These are phyloP conservation scores for Funneliformis mosseae DNA, from an alignment of 192 early-diverging fungal species.

Conservation along the genomic window DNA sequence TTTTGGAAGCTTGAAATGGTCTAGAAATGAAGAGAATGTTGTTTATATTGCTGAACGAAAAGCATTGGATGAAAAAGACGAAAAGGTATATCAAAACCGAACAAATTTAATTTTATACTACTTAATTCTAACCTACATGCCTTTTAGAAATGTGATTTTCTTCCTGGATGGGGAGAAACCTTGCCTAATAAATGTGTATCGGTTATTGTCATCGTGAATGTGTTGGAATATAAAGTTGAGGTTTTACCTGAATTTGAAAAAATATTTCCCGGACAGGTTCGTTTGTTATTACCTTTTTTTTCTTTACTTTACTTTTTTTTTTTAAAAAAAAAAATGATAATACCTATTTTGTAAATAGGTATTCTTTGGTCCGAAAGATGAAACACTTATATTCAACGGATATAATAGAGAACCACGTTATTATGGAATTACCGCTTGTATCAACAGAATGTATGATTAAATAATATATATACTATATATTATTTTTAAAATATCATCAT, in stretches of 20 bases:
- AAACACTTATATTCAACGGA: slow-evolving; percentile 66
- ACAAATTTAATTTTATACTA: background rate
- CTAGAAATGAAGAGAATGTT: slow-evolving; percentile 52
- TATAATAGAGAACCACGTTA: slow-evolving; percentile 59
- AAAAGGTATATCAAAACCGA: background rate
- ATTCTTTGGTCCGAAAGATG: slow-evolving; percentile 51
- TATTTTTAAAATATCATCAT: background rate
- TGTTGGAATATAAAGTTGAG: slow-evolving; percentile 41
- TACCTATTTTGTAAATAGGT: slow-evolving; percentile 44
- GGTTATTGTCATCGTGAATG: slow-evolving; percentile 54
- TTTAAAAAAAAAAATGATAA: background rate
- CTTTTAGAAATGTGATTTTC: slow-evolving; percentile 22
- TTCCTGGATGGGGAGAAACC: slow-evolving; percentile 73
- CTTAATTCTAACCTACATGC: background rate
- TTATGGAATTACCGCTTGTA: slow-evolving; percentile 67
- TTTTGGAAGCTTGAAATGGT: slow-evolving; percentile 68
- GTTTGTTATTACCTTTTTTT: background rate
- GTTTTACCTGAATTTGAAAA: slow-evolving; percentile 45
- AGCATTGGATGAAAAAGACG: slow-evolving; percentile 47
- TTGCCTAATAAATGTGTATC: slow-evolving; percentile 63
- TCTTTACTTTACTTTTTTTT: too few relatives aligned
- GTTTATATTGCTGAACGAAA: slow-evolving; percentile 76
- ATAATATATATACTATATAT: background rate
- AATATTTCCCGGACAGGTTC: slow-evolving; percentile 45
- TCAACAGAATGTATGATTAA: slow-evolving; percentile 56